Conservation (phyloP, 148 eudicot species). For the Rhododendron williamsianum region DNA sequence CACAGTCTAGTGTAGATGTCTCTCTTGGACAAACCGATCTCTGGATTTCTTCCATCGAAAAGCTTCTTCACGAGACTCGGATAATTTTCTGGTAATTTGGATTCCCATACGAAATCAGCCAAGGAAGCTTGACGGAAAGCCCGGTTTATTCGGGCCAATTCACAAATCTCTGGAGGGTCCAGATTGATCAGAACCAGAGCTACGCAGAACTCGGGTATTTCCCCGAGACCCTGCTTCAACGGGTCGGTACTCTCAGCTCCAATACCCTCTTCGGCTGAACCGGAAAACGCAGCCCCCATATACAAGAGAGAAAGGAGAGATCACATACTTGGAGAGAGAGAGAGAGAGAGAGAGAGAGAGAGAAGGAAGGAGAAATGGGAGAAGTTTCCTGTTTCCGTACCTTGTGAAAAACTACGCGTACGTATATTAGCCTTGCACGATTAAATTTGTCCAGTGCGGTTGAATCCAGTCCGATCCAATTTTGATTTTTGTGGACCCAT, state of each 20-base stretch:
- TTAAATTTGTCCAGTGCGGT: no score
- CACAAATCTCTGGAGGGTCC: constrained; percentile 55
- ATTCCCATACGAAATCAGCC: constrained; percentile 56
- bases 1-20: constrained; percentile 47
- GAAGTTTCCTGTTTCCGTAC: no score
- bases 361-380: no score
- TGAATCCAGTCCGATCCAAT: no score
- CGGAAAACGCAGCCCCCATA: constrained; percentile 51
- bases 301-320: neutral
- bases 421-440: no score
- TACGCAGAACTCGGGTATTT: constrained; percentile 58
- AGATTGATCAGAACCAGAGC: constrained; percentile 40
- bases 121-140: constrained; percentile 45
- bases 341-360: neutral
- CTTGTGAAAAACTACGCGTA: no score
- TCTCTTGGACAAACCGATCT: constrained; percentile 21
- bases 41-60: constrained; percentile 11
- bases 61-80: constrained; percentile 35
- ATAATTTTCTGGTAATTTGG: constrained; percentile 51
- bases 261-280: neutral
- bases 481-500: no score
- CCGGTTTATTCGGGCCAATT: constrained; percentile 32
- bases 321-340: no score
- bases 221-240: constrained; percentile 35
- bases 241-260: neutral